These are phyloP conservation scores for Priceomyces castillae DNA, from an alignment of 805 yeast genomes.

Conservation along the genomic window DNA sequence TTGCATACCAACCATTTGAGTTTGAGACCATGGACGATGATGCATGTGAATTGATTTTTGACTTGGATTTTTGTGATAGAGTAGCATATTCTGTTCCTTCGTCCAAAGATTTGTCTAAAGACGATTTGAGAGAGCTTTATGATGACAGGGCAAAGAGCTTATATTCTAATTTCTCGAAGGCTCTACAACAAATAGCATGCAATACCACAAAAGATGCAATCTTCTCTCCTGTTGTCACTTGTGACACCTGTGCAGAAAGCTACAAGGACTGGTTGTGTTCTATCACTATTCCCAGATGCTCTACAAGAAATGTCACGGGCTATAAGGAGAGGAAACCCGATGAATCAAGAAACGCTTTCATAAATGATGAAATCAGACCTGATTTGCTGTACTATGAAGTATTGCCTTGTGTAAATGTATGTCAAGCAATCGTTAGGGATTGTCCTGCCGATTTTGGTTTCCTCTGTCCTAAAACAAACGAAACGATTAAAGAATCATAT, in stretches of 20 bases:
- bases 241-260: constrained; percentile 66
- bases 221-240: constrained; percentile 71
- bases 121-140: constrained; percentile 40
- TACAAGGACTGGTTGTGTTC: constrained; percentile 90
- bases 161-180: constrained; percentile 67
- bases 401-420: constrained; percentile 80
- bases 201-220: constrained; percentile 61
- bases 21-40: constrained; percentile 54
- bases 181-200: constrained; percentile 75
- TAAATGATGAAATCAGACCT: constrained; percentile 48
- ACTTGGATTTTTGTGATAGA: constrained; percentile 69
- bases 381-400: constrained; percentile 74
- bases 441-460: constrained; percentile 81
- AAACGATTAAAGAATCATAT: constrained; percentile 39
- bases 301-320: constrained; percentile 46
- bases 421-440: constrained; percentile 73
- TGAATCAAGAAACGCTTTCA: constrained; percentile 57
- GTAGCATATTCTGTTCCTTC: constrained; percentile 88
- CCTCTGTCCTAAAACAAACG: constrained; percentile 57
- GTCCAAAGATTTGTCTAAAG: constrained; percentile 9
- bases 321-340: constrained; percentile 46
- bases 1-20: constrained; percentile 51
- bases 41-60: constrained; percentile 73
- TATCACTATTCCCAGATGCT: constrained; percentile 83
- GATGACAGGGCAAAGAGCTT: constrained; percentile 58